Evolutionary conservation across 495 filamentous ascomycete species (phyloP).

Genomic region (Podospora conica): DNA sequence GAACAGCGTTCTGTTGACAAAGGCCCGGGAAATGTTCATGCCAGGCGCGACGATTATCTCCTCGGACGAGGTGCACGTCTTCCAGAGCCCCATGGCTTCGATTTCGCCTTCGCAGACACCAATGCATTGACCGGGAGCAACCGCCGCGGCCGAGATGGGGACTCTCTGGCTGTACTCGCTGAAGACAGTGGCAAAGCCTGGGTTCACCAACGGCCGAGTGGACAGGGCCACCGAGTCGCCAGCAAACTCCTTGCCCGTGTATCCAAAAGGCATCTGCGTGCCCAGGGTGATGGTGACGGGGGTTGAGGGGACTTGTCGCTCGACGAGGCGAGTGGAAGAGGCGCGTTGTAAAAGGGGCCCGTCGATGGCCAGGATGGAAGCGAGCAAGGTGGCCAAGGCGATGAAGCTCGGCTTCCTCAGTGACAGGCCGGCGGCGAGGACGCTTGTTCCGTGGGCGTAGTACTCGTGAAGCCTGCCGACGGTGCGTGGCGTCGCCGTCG

Average conservation of each 20-base stretch:
- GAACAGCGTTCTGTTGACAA: background rate
- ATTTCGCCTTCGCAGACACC: slow-evolving; percentile 3
- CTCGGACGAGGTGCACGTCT: background rate
- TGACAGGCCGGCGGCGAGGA: background rate
- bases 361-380: background rate
- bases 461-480: background rate
- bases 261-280: background rate
- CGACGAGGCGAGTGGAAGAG: background rate
- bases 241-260: background rate
- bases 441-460: slow-evolving; percentile 1
- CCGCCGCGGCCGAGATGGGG: background rate
- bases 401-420: background rate
- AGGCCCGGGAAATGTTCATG: background rate
- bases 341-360: background rate
- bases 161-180: background rate
- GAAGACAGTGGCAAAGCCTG: background rate
- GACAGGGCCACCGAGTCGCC: background rate
- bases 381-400: background rate
- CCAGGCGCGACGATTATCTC: background rate
- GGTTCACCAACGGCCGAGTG: background rate
- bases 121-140: background rate
- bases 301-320: background rate
- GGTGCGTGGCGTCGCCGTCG: background rate
- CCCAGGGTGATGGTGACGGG: background rate
- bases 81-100: background rate